Evolutionary conservation across 2,329 filamentous ascomycete genomes (phyloP), one percentile per base, ranked within the genome.

Genomic region (Apiospora koreana): DNA sequence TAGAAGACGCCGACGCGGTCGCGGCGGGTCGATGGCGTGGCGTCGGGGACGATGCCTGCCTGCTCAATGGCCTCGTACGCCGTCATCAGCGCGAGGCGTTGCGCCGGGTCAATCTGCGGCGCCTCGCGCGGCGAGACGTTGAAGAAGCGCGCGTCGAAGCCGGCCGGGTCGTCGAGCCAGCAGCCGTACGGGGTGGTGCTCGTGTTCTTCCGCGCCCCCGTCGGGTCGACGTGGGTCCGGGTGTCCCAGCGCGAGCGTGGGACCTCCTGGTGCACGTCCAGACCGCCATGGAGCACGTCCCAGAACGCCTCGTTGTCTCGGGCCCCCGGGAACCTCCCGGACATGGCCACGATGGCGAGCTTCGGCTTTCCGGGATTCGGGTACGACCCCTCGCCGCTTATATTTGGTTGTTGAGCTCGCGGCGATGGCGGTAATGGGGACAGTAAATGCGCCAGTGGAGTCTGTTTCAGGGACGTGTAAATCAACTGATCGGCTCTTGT

Each of bases 1-100:
- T 93, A 94, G 78, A 92, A 94, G 0, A 90, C 92, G 46, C 92
- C 92, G 67, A 94, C 10, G 89, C 90, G 1, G 89, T 89, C 1
- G 88, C 86, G 0, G 89, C 90, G 42, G 42, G 14, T 43, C 14
- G 42, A 12, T 16, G 18, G 42, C 10, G 14, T 43, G 2, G 42
- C 14, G 42, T 43, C 14, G 14, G 42, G 6, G 10, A 43, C 42
- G 10, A 43, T 2, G 42, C 14, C 42, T 4, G 6, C 12, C 5
- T 43, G 10, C 77, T 93, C 91, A 65, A 93, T 82, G 1, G 91
- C 91, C 75, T 93, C 91, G 74, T 92, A 93, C 0, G 90, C 89
- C 9, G 90, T 92, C 18, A 89, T 85, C 1, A 93, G 81, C 3
- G 89, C 88, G 21, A 93, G 80, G 75, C 91, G 85, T 76, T 92